Base-by-base conservation (phyloP, 2,329 filamentous ascomycete species). In the Fusarium pseudonygamai region DNA sequence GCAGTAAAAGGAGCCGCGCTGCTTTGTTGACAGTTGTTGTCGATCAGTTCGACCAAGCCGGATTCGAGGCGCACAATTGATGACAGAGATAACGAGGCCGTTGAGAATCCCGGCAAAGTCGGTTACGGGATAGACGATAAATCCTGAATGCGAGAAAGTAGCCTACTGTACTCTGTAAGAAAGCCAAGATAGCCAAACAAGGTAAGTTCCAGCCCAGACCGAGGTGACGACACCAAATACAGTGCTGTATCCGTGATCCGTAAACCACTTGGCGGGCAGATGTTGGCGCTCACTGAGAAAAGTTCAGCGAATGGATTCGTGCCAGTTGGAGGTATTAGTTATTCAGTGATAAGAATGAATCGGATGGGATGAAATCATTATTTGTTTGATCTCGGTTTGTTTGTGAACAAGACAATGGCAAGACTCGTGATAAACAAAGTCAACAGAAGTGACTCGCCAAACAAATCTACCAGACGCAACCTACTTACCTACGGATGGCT, bases 101-200 rank as follows among this genome's bases (percentile, higher is more conserved):
- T 73, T 73, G 28, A 45, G 52, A 55, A 34, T 37, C 46, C 39
- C 18, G 36, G 59, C 20, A 62, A 37, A 40, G 30, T 37, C 55
- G 43, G n/a, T 45, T 26, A n/a, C 24, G 15, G 24, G 56, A 50
- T 43, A 47, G 45, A 65, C 43, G 46, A 58, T 43, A 57, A 71
- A 63, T 36, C 40, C 28, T 71, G 43, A 40, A 67, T 52, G 32
- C 30, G 50, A 63, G 47, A 71, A 73, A 56, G 39, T 32, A 62
- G 20, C 34, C 30, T 52, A 26, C 32, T 52, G 32, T 37, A 20
- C 18, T 37, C 36, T 37, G 18, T 18, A 55, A 70, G 36, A 49
- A 37, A 46, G 70, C 63, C 67, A 73, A 73, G 63, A 66, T 50
- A 56, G 55, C 61, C 50, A 67, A 73, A 71, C 56, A 46, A 49